Conservation (phyloP, 2,329 filamentous ascomycete genomes). For the Ceratocystis harringtonii region DNA sequence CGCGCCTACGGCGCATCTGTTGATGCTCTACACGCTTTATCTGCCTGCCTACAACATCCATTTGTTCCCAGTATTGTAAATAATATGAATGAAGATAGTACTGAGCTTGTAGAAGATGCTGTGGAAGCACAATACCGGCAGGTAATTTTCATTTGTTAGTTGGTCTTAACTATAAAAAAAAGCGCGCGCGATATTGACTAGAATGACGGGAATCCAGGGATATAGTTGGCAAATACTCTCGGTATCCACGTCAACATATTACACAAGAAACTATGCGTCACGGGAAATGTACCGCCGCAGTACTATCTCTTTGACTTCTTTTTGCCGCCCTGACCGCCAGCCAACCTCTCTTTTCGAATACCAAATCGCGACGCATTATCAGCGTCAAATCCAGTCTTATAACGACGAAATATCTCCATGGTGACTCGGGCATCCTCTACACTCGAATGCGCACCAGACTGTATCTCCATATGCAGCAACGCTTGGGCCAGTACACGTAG, state of each 20-base stretch:
- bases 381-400: conserved; percentile 73
- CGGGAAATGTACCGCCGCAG: neutral
- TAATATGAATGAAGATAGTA: too few relatives aligned
- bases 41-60: too few relatives aligned
- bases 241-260: neutral
- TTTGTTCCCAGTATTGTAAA: too few relatives aligned
- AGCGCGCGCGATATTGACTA: too few relatives aligned
- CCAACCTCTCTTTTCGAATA: conserved; percentile 6
- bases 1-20: too few relatives aligned
- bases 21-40: too few relatives aligned
- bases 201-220: too few relatives aligned
- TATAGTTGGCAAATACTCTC: too few relatives aligned
- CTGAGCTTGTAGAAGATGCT: too few relatives aligned
- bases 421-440: conserved; percentile 71
- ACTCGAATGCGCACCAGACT: conserved; percentile 49
- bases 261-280: neutral
- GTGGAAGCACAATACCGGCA: too few relatives aligned
- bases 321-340: conserved; percentile 19
- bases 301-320: conserved; percentile 20
- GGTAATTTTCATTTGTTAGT: too few relatives aligned
- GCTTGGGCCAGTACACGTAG: conserved; percentile 43
- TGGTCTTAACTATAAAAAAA: too few relatives aligned
- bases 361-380: conserved; percentile 56
- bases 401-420: conserved; percentile 73
- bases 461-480: conserved; percentile 46